Base-by-base conservation (phyloP, 768 basidiomycete species). In the Lentinula edodes region DNA sequence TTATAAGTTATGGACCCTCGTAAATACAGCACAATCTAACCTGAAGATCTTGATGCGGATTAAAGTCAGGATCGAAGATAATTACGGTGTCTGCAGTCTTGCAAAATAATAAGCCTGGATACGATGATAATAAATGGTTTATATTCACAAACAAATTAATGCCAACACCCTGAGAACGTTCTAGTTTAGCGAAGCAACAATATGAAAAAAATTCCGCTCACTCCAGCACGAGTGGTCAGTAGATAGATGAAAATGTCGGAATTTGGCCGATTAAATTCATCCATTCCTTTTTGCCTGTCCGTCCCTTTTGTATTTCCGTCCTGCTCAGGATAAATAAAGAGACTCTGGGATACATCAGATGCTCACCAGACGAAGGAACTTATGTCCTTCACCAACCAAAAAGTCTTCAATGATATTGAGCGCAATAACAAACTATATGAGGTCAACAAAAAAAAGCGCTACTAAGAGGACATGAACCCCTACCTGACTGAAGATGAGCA, bases 41-140 rank as follows among this genome's bases (percentile, higher is more conserved):
- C 84, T 96, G 94, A 54, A 95, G 78, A 75, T 95, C 94, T 89
- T 90, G 90, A 74, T 97, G 94, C n/a, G 96, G 96, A 69, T 99
- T 99, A 73, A 95, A 99, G 76, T 99, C 97, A 0, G 95, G 94
- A 70, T 99, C 96, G 66, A 88, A 92, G 59, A 94, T 88, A 48
- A 94, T 89, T 34, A 95, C 94, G 0, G 95, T 96, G 71, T 98
- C 96, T 18, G 96, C 95, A 7, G 87, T 91, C 77, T 89, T 83
- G 10, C 10, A 52, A 20, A 5, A 41, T 77, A 70, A 63, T 82
- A 77, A 64, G 84, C 77, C 70, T 62, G 81, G 77, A 64, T 83
- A 46, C 57, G 35, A 38, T 57, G 60, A 58, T 35, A 57, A 41
- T 61, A 16, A 52, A 28, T 16, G 12, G 35, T 32, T 42, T 12